These are phyloP conservation scores for Simplicillium sp. DNA, from an alignment of 2,329 filamentous ascomycete species.

Conservation along the genomic window DNA sequence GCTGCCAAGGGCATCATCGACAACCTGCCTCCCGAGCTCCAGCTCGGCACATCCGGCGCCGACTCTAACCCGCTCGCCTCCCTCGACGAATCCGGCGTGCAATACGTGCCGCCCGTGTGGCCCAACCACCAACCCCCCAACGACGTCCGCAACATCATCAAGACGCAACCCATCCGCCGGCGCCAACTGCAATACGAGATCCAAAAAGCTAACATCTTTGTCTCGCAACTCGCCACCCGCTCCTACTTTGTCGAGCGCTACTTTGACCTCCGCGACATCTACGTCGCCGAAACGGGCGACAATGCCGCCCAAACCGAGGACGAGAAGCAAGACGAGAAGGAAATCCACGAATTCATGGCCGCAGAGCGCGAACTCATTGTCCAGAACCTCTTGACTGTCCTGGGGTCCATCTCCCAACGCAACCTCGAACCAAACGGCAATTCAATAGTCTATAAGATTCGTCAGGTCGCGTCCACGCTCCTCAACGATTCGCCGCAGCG, in stretches of 20 bases:
- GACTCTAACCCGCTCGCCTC: constrained; percentile 25
- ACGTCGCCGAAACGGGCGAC: constrained; percentile 36
- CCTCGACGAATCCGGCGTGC: constrained; percentile 35
- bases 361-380: constrained; percentile 75
- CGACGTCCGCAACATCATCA: constrained; percentile 40
- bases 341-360: constrained; percentile 55
- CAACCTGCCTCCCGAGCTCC: constrained; percentile 59
- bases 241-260: constrained; percentile 84
- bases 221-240: constrained; percentile 69
- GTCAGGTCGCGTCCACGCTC: constrained; percentile 72
- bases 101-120: constrained; percentile 43
- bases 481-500: constrained; percentile 48
- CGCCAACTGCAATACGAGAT: constrained; percentile 71
- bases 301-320: constrained; percentile 26
- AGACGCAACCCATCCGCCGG: constrained; percentile 37
- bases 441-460: constrained; percentile 72
- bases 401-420: constrained; percentile 70
- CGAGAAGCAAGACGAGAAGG: constrained; percentile 29
- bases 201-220: constrained; percentile 84
- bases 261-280: constrained; percentile 63
- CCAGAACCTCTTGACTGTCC: constrained; percentile 64
- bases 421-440: constrained; percentile 68
- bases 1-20: constrained; percentile 61
- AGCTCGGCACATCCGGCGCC: constrained; percentile 35
- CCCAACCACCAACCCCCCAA: constrained; percentile 34